Base-by-base conservation (phyloP, 73 alveolate species). In the Tetrahymena thermophila region DNA sequence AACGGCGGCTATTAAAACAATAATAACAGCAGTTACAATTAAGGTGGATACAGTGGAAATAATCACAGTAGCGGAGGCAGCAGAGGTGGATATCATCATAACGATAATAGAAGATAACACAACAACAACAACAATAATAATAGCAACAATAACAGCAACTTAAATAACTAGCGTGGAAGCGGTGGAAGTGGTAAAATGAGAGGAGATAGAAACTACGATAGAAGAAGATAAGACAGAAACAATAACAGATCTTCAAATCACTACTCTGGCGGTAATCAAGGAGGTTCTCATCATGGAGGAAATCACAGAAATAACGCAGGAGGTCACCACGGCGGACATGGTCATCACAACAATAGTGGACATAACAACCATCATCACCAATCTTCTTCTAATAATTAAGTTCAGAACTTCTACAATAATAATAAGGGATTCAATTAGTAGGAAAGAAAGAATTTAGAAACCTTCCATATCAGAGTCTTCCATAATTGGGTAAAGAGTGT, bases 401-500 rank as follows among this genome's bases (percentile, higher is more conserved):
- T 71, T 31, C 37, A 71, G 89, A 71, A 71, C 89, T 71, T 71
- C 89, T 71, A 71, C 89, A 71, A 71, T 25, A 71, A 71, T 13
- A 71, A 71, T 17, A 71, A 71, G 23, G 89, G 89, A 25, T 71
- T 28, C 37, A 71, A 71, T 21, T 25, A 71, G 37, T 71, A 71
- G 89, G 89, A 71, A 71, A 71, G 89, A 71, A 71, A 71, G 89
- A 71, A 71, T 71, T 25, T 71, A 7, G 89, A 71, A n/a, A 71
- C 89, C 37, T 71, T 71, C 89, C 94, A 40, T 89, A 43, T 95
- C 94, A 83, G 98, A 43, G 94, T 94, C 56, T 98, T 98, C 96
- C 98, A 98, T 95, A 98, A 98, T 96, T 98, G 98, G 98, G 97
- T 98, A n/a, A 98, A 98, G 96, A 96, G 98, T 38, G 96, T 97